Conservation (phyloP, 345 rosid genomes). For the Schrenkiella parvula region DNA sequence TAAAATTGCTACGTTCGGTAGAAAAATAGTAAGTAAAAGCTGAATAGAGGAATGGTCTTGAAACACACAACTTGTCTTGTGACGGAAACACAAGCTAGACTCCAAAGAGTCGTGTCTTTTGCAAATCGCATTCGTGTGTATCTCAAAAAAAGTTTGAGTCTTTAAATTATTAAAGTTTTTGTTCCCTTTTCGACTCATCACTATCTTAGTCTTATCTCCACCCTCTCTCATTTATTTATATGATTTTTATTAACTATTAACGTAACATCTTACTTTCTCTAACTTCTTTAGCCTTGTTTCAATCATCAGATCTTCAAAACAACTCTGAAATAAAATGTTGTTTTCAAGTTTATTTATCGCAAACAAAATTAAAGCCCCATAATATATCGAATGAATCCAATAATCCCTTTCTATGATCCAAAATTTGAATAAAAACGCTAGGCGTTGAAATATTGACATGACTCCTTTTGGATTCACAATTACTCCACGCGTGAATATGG, state of each 20-base stretch:
- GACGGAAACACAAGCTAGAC: slow-evolving; percentile 22
- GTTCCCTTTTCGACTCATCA: slow-evolving; percentile 23
- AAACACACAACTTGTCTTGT: slow-evolving; percentile 22
- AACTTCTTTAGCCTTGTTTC: slow-evolving; percentile 14
- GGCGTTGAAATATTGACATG: slow-evolving; percentile 5
- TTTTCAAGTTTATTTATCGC: not conserved
- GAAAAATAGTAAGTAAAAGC: not conserved
- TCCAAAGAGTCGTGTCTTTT: slow-evolving; percentile 32
- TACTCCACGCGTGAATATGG: slow-evolving; percentile 10
- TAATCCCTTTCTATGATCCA: not conserved
- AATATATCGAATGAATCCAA: slow-evolving; percentile 1
- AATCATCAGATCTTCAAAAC: slow-evolving; percentile 2
- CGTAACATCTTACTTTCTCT: slow-evolving; percentile 12
- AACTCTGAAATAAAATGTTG: slow-evolving; percentile 7
- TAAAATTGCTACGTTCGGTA: not conserved
- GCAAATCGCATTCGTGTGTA: slow-evolving; percentile 28
- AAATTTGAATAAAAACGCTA: not conserved
- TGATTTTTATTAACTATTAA: not conserved
- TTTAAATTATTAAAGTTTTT: slow-evolving; percentile 29
- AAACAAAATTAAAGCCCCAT: not conserved
- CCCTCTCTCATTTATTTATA: not conserved
- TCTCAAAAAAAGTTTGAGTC: not conserved
- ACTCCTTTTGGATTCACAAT: not conserved
- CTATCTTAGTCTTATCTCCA: slow-evolving; percentile 29
- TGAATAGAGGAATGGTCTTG: not conserved